A percentile compares a stretch with the other conserved stretches of the same genome.
Conservation (phyloP, 306 rosid genomes). For the Cajanus cajan region DNA sequence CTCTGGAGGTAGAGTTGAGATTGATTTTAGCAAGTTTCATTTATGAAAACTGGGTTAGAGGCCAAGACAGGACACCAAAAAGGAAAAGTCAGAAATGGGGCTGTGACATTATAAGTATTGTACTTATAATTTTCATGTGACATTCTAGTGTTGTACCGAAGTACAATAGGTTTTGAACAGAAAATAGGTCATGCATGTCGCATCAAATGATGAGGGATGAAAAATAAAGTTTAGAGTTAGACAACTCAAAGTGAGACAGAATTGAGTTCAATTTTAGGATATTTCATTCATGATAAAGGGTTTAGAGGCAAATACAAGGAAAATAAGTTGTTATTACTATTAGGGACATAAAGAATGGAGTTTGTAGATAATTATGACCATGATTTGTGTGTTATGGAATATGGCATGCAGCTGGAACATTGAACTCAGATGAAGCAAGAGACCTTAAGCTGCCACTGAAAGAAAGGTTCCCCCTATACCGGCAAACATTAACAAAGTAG, state of each 20-base stretch:
- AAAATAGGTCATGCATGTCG: background rate
- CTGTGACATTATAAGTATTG: too few species aligned
- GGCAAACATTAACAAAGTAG: background rate
- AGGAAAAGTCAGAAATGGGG: background rate
- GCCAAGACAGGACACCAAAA: background rate
- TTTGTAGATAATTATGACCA: slow-evolving; percentile 13
- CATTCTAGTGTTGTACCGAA: too few species aligned
- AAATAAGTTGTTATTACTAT: background rate
- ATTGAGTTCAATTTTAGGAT: background rate
- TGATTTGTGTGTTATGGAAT: slow-evolving; percentile 19
- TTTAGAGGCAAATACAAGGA: background rate
- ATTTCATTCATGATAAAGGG: background rate
- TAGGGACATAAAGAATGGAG: background rate
- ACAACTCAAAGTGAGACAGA: background rate
- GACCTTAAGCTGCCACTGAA: slow-evolving; percentile 76
- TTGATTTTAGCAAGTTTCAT: background rate
- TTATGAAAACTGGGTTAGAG: background rate
- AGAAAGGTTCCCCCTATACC: slow-evolving; percentile 50
- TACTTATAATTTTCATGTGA: too few species aligned
- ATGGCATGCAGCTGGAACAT: slow-evolving; percentile 89
- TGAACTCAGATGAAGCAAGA: slow-evolving; percentile 84
- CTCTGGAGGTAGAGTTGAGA: background rate
- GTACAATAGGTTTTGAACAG: background rate
- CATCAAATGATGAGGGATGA: background rate
- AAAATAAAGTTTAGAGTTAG: background rate